A percentile compares a stretch with the other conserved stretches of the same genome.
phyloP scores from a whole-genome alignment of 2,329 filamentous ascomycete genomes.

The Monosporascus sp. region DNA sequence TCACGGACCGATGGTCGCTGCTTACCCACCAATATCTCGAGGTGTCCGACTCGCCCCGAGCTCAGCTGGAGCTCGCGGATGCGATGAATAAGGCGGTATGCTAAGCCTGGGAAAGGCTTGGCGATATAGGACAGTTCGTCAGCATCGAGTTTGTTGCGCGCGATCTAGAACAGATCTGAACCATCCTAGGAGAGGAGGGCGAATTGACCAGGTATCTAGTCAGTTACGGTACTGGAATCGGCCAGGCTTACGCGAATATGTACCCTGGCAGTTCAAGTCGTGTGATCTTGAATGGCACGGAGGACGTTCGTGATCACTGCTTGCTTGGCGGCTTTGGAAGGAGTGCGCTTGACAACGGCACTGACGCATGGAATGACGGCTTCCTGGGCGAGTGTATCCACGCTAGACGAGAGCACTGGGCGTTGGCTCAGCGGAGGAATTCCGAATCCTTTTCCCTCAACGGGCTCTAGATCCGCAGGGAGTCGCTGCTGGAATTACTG shows the following conservation, averaged over 20 bases:
- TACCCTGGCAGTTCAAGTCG: slow-evolving; percentile 44
- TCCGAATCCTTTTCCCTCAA: slow-evolving; percentile 27
- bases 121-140: slow-evolving; percentile 42
- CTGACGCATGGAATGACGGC: slow-evolving; percentile 44
- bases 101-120: slow-evolving; percentile 35
- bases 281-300: slow-evolving; percentile 44
- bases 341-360: slow-evolving; percentile 43
- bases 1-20: slow-evolving; percentile 42
- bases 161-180: slow-evolving; percentile 45
- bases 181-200: slow-evolving; percentile 38
- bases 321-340: slow-evolving; percentile 41
- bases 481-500: slow-evolving; percentile 31
- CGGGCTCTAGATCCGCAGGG: slow-evolving; percentile 35
- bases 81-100: slow-evolving; percentile 42
- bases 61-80: slow-evolving; percentile 38
- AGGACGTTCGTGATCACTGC: slow-evolving; percentile 42
- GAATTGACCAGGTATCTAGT: slow-evolving; percentile 45
- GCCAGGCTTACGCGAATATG: slow-evolving; percentile 46
- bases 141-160: slow-evolving; percentile 42
- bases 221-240: slow-evolving; percentile 48
- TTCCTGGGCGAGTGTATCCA: slow-evolving; percentile 46
- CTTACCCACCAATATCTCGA: slow-evolving; percentile 34
- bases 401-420: slow-evolving; percentile 41
- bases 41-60: slow-evolving; percentile 26
- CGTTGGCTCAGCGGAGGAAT: slow-evolving; percentile 32